Evolutionary conservation across 495 filamentous ascomycete genomes (phyloP), one percentile per base, ranked within the genome.

Genomic region (Glarea lozoyensis): DNA sequence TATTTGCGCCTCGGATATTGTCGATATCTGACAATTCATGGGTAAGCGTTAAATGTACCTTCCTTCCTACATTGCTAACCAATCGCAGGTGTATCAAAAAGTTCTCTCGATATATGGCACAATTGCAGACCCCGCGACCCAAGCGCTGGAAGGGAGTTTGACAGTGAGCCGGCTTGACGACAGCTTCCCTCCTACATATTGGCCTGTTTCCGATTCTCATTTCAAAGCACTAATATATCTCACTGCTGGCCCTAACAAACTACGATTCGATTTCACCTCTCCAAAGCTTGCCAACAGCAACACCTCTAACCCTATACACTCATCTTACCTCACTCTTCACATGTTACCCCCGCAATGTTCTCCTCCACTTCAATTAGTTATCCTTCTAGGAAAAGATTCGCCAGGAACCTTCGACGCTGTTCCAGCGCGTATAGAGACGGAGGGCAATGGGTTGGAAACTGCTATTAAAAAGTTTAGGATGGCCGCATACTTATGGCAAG

Each of bases 401-500:
- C 84, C 88, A 7, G 85, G 75, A 4, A 88, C 82, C 0, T 94
- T 83, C 46, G 87, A 95, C 68, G 80, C 84, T 7, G 73, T 81
- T 19, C 87, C 88, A 0, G 78, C 88, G 40, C 69, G 82, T 24
- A 61, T 73, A 31, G 76, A 84, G 55, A 74, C 74, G 43, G 88
- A 94, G 69, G 88, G 84, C 3, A 90, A 90, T 56, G 75, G 72
- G 2, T 54, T 95, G 22, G 82, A 90, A 2, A 77, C 70, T 10
- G 89, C 89, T 0, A 73, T 92, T 49, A 73, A 75, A 43, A 95
- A 95, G 60, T 94, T 86, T 54, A 75, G 87, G 41, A 93, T 88
- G 79, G 81, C 87, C 17, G 88, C 87, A 13, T 93, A 95, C 58
- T 70, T 96, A 2, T 96, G 89, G 89, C 89, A 95, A 59, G 86